Conservation (phyloP, 345 rosid genomes). For the Pelargonium nanum region DNA sequence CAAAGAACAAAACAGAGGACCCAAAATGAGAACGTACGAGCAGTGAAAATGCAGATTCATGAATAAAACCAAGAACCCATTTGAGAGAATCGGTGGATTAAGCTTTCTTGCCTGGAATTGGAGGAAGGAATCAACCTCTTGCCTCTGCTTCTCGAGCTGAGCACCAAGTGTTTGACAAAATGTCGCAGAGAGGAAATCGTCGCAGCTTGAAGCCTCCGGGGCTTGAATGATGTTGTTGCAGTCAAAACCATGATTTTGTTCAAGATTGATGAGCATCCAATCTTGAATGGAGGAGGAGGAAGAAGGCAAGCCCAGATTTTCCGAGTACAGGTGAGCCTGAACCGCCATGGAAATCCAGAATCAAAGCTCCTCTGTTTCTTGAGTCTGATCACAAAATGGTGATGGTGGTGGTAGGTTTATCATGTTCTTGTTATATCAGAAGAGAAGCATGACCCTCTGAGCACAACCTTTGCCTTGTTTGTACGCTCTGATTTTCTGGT, state of each 20-base stretch:
- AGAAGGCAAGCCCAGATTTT: conserved; percentile 18
- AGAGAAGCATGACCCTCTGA: conserved; percentile 24
- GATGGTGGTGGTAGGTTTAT: conserved; percentile 15
- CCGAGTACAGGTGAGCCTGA: conserved; percentile 17
- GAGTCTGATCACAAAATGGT: conserved; percentile 5
- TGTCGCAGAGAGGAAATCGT: conserved; percentile 11
- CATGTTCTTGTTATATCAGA: conserved; percentile 24
- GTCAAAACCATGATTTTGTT: too few relatives aligned
- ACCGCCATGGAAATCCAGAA: conserved; percentile 30
- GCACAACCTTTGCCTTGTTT: conserved; percentile 14
- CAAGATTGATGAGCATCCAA: conserved; percentile 15
- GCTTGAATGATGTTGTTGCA: conserved; percentile 2
- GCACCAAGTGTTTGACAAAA: conserved; percentile 17
- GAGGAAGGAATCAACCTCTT: conserved; percentile 26
- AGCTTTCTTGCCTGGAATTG: conserved; percentile 19
- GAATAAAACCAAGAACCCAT: not conserved
- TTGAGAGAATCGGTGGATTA: not conserved
- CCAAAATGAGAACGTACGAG: not conserved
- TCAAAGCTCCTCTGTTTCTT: not conserved
- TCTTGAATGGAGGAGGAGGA: conserved; percentile 20
- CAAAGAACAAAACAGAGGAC: not conserved
- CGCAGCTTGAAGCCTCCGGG: conserved; percentile 9
- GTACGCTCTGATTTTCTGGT: conserved; percentile 10
- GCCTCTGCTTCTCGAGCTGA: conserved; percentile 30
- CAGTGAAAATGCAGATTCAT: not conserved